Evolutionary conservation across 2,329 filamentous ascomycete genomes (phyloP).

Genomic region (Xylariaceae sp.): DNA sequence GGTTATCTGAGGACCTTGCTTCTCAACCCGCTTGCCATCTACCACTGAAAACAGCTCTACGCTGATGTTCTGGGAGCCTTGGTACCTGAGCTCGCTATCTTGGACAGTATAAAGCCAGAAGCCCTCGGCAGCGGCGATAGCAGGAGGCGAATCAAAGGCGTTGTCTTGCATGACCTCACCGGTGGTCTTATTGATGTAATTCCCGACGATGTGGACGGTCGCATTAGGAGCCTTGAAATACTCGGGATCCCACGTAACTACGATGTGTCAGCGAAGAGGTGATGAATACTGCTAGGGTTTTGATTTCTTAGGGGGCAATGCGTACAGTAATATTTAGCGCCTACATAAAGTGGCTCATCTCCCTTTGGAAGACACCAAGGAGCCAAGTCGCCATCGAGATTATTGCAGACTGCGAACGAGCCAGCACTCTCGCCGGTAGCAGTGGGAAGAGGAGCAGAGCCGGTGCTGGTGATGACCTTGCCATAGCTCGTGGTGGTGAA

Average conservation of each 20-base stretch:
- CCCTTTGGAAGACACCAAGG: constrained; percentile 60
- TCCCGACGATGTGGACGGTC: constrained; percentile 43
- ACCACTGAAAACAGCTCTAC: constrained; percentile 52
- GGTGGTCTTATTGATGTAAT: constrained; percentile 42
- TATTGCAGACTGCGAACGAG: constrained; percentile 58
- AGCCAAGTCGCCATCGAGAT: constrained; percentile 52
- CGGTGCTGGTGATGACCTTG: constrained; percentile 47
- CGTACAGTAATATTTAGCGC: constrained; percentile 58
- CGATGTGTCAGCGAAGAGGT: constrained; percentile 4
- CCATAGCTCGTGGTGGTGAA: constrained; percentile 44
- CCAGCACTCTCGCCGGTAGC: constrained; percentile 50
- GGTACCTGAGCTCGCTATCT: constrained; percentile 46
- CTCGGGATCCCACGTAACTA: constrained; percentile 64
- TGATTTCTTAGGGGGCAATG: no score
- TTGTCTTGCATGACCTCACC: constrained; percentile 43
- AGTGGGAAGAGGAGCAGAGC: constrained; percentile 52
- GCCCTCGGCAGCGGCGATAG: constrained; percentile 52
- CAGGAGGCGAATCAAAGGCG: constrained; percentile 46
- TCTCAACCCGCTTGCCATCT: constrained; percentile 40
- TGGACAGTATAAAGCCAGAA: constrained; percentile 56
- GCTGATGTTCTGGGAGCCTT: constrained; percentile 55
- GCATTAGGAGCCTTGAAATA: constrained; percentile 55
- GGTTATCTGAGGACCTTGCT: constrained; percentile 51
- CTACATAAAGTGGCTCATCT: constrained; percentile 52
- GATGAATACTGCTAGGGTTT: neutral